Conservation (phyloP, 2,329 filamentous ascomycete species). For the Aureobasidium sp. region DNA sequence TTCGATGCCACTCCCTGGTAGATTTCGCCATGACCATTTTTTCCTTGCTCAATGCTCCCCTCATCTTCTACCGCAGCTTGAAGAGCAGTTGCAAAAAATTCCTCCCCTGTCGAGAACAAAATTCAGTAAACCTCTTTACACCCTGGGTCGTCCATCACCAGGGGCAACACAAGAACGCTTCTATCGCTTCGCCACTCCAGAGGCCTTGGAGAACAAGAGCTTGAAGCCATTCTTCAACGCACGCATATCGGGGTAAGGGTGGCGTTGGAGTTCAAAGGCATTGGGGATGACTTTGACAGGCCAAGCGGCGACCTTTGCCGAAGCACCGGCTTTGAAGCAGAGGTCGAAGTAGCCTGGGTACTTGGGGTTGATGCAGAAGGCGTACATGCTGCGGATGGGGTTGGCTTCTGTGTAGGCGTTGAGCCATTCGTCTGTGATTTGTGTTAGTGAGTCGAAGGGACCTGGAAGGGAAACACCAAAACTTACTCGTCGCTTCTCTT, state of each 20-base stretch:
- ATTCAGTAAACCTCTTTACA: neutral
- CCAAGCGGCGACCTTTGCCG: slow-evolving; percentile 66
- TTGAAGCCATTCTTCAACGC: slow-evolving; percentile 97
- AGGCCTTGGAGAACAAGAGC: slow-evolving; percentile 56
- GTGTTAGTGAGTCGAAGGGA: neutral
- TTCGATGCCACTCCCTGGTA: neutral
- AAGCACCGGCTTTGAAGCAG: slow-evolving; percentile 85
- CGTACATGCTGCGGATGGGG: slow-evolving; percentile 84
- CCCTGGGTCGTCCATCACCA: neutral
- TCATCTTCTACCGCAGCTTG: neutral
- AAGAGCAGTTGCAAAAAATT: neutral
- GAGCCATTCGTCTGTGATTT: slow-evolving; percentile 73
- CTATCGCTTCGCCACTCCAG: neutral
- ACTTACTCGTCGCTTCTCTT: slow-evolving; percentile 73
- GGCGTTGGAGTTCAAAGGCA: slow-evolving; percentile 82
- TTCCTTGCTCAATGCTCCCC: neutral
- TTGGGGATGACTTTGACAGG: slow-evolving; percentile 85
- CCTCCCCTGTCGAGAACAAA: neutral
- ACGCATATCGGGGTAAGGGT: slow-evolving; percentile 87
- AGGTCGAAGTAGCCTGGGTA: slow-evolving; percentile 92
- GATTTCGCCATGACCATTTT: neutral
- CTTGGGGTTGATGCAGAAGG: slow-evolving; percentile 88
- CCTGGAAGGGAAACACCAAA: neutral
- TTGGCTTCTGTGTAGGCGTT: slow-evolving; percentile 95
- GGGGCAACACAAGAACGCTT: neutral